These are phyloP conservation scores for Pulveroboletus sp. DNA, from an alignment of 768 basidiomycete genomes.

Conservation along the genomic window DNA sequence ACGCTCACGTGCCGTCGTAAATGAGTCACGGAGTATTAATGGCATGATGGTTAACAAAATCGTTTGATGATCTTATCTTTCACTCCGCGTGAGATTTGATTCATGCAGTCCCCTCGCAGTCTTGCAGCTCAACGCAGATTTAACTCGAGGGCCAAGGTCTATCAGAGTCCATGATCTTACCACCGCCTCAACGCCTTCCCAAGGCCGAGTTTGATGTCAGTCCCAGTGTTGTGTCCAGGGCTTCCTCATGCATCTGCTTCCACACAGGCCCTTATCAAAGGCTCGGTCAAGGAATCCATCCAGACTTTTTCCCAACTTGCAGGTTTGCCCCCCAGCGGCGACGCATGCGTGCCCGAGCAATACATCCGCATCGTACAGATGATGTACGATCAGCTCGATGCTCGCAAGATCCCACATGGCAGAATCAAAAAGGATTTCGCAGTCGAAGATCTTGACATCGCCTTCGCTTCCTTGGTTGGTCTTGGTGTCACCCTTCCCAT, in stretches of 20 bases:
- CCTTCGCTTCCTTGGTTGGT: slow-evolving; percentile 12
- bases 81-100: slow-evolving; percentile 1
- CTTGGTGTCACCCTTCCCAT: slow-evolving; percentile 23
- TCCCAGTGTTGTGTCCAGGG: background rate
- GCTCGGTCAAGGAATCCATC: slow-evolving; percentile 10
- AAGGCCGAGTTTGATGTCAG: slow-evolving; percentile 23
- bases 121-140: background rate
- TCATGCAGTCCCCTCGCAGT: no score
- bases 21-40: no score
- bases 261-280: slow-evolving; percentile 15
- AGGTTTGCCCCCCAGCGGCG: slow-evolving; percentile 7
- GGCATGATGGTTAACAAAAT: no score
- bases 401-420: slow-evolving; percentile 17
- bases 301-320: slow-evolving; percentile 14
- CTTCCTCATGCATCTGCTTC: background rate
- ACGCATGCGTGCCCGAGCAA: slow-evolving; percentile 17
- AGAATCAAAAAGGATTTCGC: slow-evolving; percentile 3
- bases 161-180: background rate
- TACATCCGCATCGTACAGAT: slow-evolving; percentile 20
- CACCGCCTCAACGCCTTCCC: background rate
- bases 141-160: background rate
- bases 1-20: no score
- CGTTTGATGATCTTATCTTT: slow-evolving; percentile 4
- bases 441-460: slow-evolving; percentile 9
- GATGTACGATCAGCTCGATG: slow-evolving; percentile 21